Evolutionary conservation across 768 basidiomycete species (phyloP), one percentile per base, ranked within the genome.

Genomic region (Flagelloscypha sp.): DNA sequence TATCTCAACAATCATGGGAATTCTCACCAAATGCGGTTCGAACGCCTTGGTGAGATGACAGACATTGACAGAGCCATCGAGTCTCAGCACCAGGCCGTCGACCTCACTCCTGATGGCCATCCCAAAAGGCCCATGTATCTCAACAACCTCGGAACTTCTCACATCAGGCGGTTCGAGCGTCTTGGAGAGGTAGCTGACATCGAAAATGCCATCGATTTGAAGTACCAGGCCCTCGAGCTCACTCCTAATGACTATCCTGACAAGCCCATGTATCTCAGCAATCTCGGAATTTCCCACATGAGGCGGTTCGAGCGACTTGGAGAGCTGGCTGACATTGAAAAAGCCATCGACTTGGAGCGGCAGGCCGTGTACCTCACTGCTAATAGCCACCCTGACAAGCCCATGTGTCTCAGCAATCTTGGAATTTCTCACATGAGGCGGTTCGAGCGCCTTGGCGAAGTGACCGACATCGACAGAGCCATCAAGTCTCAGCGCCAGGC

Each of bases 381-480:
- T 18, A 21, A 35, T 42, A 39, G 34, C 1, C 39, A 47, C 33
- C 23, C 47, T 24, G 32, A 47, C 7, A 29, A 36, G 37, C 37
- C 41, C 30, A 21, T 16, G 6, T 34, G 23, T 22, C 24, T 48
- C 7, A 34, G 32, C 20, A 46, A 48, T 24, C 48, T 50, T 24
- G 42, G 44, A 16, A 30, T 16, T 16, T 22, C 41, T 10, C 24
- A 38, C 13, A n/a, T 30, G 21, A 19, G 16, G 9, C 41, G 44
- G 11, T 48, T 43, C 23, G 33, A 36, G n/a, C 35, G 21, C n/a
- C 20, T 33, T 11, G 41, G 41, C 7, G 22, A 34, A 2, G 19
- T 42, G 4, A 27, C n/a, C n/a, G 41, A 42, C 23, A 33, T 57
- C 17, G 51, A 59, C 11, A 48, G 48, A 23, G 42, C 46, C 3